Evolutionary conservation across 1,284 basidiomycete species (phyloP).

Genomic region (Trametes hirsuta): DNA sequence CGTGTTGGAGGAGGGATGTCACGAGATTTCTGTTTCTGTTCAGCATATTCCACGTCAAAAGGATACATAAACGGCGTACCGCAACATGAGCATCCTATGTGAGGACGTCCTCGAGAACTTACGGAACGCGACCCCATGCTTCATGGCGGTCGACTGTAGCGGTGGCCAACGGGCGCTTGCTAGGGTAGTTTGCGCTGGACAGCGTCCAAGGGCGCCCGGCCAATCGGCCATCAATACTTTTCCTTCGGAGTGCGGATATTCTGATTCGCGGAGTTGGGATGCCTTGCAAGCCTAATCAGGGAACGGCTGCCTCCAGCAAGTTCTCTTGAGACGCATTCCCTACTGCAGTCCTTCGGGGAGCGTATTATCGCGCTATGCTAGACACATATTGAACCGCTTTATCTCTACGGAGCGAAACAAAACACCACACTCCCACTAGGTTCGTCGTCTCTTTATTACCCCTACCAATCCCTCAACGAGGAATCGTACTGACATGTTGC

Average conservation of each 20-base stretch:
- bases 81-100: constrained; percentile 85
- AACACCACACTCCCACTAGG: too few species aligned
- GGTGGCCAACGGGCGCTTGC: constrained; percentile 12
- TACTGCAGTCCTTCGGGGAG: too few species aligned
- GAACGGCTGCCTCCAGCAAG: too few species aligned
- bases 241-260: not conserved
- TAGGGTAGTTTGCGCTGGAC: not conserved
- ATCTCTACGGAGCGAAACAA: too few species aligned
- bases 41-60: not conserved
- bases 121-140: constrained; percentile 89
- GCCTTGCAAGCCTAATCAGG: not conserved
- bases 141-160: constrained; percentile 56
- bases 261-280: not conserved
- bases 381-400: too few species aligned
- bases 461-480: too few species aligned
- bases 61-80: constrained; percentile 48
- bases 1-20: constrained; percentile 92
- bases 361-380: too few species aligned
- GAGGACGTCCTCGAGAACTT: constrained; percentile 88
- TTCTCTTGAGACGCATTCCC: too few species aligned
- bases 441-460: too few species aligned
- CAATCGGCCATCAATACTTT: constrained; percentile 19
- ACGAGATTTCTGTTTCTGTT: constrained; percentile 79
- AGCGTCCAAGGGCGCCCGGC: not conserved
- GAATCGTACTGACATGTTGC: too few species aligned